Evolutionary conservation across 768 basidiomycete species (phyloP).

Genomic region (Suillus decipiens): DNA sequence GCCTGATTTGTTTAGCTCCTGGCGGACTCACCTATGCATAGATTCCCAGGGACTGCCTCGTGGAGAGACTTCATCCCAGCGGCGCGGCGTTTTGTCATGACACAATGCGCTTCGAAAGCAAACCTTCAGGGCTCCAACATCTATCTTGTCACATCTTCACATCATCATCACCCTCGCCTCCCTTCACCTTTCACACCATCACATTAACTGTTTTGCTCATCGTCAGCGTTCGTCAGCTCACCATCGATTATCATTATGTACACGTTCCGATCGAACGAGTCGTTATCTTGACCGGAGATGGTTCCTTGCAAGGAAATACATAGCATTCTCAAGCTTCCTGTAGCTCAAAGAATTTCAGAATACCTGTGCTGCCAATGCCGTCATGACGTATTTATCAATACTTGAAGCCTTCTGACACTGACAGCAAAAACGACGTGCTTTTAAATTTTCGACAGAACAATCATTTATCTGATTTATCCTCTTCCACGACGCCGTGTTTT

Average conservation of each 20-base stretch:
- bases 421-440: conserved; percentile 1
- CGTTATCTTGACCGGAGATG: conserved; percentile 5
- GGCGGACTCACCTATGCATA: background rate
- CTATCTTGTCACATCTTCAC: conserved; percentile 5
- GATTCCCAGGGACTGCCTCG: conserved; percentile 8
- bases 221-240: background rate
- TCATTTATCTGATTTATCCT: background rate
- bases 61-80: conserved; percentile 9
- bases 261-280: conserved; percentile 1
- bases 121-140: conserved; percentile 5
- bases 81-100: conserved; percentile 6
- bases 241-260: background rate
- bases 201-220: conserved; percentile 3
- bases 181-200: conserved; percentile 8
- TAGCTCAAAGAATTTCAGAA: conserved; percentile 1
- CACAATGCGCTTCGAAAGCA: conserved; percentile 5
- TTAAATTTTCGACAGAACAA: background rate
- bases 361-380: background rate
- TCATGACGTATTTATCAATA: background rate
- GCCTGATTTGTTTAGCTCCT: background rate
- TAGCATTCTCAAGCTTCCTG: background rate
- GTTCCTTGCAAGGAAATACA: background rate
- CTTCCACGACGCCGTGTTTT: background rate
- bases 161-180: background rate
- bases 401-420: background rate